These are phyloP conservation scores for Middelhovenomyces tepae DNA, from an alignment of 805 yeast genomes.

Conservation along the genomic window DNA sequence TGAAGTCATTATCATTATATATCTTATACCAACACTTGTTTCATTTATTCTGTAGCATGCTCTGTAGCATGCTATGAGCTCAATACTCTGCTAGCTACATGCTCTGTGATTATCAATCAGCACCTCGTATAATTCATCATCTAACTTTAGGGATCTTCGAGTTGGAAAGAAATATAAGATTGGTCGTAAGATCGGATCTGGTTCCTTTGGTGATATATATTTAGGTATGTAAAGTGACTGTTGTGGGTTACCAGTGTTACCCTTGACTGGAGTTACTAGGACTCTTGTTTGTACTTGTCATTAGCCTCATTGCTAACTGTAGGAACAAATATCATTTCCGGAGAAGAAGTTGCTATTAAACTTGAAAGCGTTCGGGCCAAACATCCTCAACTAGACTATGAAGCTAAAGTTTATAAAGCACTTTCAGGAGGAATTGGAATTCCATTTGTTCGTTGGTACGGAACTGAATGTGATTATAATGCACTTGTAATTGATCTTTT, in stretches of 20 bases:
- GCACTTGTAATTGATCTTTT: conserved; percentile 94
- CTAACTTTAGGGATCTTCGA: conserved; percentile 51
- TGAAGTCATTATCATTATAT: too few relatives aligned
- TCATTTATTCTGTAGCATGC: too few relatives aligned
- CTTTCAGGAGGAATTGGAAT: conserved; percentile 95
- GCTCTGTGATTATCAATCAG: too few relatives aligned
- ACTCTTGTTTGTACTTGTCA: not conserved
- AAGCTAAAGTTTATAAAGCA: conserved; percentile 91
- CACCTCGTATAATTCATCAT: too few relatives aligned
- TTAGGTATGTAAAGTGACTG: conserved; percentile 35
- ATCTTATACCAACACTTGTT: too few relatives aligned
- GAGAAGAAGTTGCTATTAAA: conserved; percentile 97
- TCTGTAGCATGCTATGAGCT: too few relatives aligned
- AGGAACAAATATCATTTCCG: conserved; percentile 86
- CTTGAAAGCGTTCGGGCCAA: conserved; percentile 82
- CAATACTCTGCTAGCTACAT: too few relatives aligned
- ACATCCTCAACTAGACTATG: conserved; percentile 96
- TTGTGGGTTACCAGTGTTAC: not conserved
- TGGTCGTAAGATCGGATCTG: conserved; percentile 93
- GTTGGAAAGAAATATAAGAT: conserved; percentile 91
- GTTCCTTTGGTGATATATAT: conserved; percentile 96
- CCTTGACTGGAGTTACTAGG: not conserved
- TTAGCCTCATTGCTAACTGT: not conserved
- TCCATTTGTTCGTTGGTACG: conserved; percentile 95
- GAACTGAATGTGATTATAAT: conserved; percentile 91